Percentiles rank a stretch among this genome's conserved stretches.
Conservation (phyloP, 2,329 filamentous ascomycete genomes). For the Lachnellula suecica region DNA sequence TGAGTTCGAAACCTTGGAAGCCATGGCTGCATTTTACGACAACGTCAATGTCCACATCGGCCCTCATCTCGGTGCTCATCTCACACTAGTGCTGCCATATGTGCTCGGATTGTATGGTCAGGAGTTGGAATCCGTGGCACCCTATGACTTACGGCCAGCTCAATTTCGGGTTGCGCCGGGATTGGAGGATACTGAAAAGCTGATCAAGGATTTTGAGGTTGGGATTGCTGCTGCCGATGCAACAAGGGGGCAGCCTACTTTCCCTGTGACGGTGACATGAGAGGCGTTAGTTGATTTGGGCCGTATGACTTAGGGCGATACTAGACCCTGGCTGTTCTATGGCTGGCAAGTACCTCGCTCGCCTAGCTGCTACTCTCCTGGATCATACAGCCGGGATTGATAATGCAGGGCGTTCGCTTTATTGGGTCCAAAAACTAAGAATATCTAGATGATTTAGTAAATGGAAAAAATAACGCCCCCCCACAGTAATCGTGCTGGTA, state of each 20-base stretch:
- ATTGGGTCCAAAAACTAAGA: no score
- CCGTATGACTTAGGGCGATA: no score
- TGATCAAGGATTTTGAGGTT: slow-evolving; percentile 20
- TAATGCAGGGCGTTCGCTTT: no score
- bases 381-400: no score
- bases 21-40: slow-evolving; percentile 49
- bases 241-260: no score
- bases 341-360: no score
- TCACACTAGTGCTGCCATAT: slow-evolving; percentile 45
- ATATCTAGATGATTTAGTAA: no score
- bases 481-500: no score
- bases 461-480: no score
- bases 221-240: slow-evolving; percentile 19
- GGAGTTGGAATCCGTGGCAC: slow-evolving; percentile 14
- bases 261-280: background rate
- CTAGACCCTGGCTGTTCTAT: no score
- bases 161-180: slow-evolving; percentile 23
- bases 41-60: slow-evolving; percentile 47
- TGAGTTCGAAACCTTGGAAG: slow-evolving; percentile 44
- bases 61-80: slow-evolving; percentile 53
- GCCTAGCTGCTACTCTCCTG: no score
- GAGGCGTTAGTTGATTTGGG: no score
- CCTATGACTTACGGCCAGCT: slow-evolving; percentile 15
- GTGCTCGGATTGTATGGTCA: slow-evolving; percentile 19
- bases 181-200: slow-evolving; percentile 19